Percentiles rank a stretch among this genome's conserved stretches.
Evolutionary conservation across 306 rosid species (phyloP).

Genomic region (Ammopiptanthus mongolicus): DNA sequence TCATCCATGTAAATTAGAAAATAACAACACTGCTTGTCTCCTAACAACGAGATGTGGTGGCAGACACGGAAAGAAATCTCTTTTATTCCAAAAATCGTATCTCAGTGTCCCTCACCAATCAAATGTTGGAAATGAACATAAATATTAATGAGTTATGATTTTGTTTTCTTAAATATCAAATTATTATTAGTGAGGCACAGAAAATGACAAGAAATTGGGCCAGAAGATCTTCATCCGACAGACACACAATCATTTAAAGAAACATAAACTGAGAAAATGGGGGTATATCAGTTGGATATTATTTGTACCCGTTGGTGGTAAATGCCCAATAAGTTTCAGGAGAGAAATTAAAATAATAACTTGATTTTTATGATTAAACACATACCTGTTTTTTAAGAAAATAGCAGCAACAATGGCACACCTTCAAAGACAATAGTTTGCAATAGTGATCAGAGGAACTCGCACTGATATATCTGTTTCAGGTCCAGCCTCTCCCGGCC

Average conservation of each 20-base stretch:
- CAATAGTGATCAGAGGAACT: constrained; percentile 8
- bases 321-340: not conserved
- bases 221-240: no score
- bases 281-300: not conserved
- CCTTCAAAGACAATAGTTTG: constrained; percentile 44
- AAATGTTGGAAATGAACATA: no score
- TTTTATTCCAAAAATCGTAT: no score
- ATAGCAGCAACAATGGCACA: constrained; percentile 86
- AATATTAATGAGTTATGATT: no score
- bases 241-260: not conserved
- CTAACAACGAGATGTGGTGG: no score
- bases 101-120: no score
- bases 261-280: not conserved
- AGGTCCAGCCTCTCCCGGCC: constrained; percentile 3
- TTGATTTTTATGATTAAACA: not conserved
- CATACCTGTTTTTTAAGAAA: constrained; percentile 90
- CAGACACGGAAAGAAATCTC: no score
- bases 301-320: not conserved
- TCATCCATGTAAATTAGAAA: no score
- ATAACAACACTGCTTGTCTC: no score
- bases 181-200: no score
- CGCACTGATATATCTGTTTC: not conserved
- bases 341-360: not conserved
- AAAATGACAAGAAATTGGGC: no score
- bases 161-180: no score